Evolutionary conservation across 257 asterid species (phyloP), one percentile per base, ranked within the genome.

Genomic region (Solanum bukasovii): DNA sequence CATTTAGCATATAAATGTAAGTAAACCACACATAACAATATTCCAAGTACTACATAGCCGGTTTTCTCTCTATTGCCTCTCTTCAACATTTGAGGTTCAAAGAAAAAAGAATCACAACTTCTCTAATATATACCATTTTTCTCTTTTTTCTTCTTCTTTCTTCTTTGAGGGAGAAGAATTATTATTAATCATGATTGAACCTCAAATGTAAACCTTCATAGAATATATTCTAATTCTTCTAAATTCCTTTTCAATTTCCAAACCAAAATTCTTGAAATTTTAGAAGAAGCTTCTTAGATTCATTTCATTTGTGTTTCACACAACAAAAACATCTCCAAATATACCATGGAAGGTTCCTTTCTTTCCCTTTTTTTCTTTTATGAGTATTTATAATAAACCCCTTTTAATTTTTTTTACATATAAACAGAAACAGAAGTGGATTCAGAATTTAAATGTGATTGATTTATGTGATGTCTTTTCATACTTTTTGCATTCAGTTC

Each of bases 51-150:
- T 85, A 71, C 87, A 90, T 84, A 85, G 25, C 87, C 89, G 90
- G 77, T 18, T 90, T 90, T 90, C 91, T 88, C 90, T 40, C 78
- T n/a, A 63, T 34, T 59, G 86, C 85, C 44, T 18, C 74, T 29
- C 86, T 49, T 49, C 70, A 29, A 49, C 71, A 42, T 42, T 42
- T 42, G 49, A 42, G 49, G 49, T 72, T 74, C 83, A 74, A 35
- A 37, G 31, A 10, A 70, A 71, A 74, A 92, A 95, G 91, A 92
- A 90, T 93, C 91, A 89, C 91, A 93, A 87, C 61, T 65, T 31
- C 67, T 46, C 21, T 70, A 75, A 52, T 59, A 9, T 52, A 49
- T 34, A 34, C 87, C 84, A 16, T 40, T 84, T 77, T 31, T 27
- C 35, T 88, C 75, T 20, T 70, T 63, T 87, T 71, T 91, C 68